phyloP scores from a whole-genome alignment of 1,284 basidiomycete species.

The Ganoderma leucocontextum region DNA sequence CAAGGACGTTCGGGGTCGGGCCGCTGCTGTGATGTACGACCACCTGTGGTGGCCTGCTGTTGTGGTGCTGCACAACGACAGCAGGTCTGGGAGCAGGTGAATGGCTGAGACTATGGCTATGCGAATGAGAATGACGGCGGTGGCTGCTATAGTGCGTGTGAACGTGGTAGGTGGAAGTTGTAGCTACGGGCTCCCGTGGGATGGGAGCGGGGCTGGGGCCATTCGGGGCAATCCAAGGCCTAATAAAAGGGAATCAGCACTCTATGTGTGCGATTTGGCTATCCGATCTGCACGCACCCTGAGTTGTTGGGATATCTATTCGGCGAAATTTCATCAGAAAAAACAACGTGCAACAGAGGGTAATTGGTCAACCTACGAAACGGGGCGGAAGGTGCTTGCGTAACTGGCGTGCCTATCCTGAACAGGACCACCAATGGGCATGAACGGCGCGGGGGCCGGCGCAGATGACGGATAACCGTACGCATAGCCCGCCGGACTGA shows the following conservation, averaged over 20 bases:
- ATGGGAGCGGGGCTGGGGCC: conserved; percentile 15
- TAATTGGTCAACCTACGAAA: conserved; percentile 7
- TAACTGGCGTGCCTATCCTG: not conserved
- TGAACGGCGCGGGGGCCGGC: conserved; percentile 29
- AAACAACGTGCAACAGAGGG: not conserved
- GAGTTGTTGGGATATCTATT: conserved; percentile 9
- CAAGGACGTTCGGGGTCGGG: not conserved
- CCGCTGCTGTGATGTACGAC: not conserved
- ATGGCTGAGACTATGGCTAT: conserved; percentile 21
- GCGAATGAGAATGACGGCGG: conserved; percentile 25
- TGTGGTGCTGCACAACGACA: not conserved
- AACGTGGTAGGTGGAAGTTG: not conserved
- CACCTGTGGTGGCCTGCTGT: not conserved
- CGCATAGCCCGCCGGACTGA: conserved; percentile 26
- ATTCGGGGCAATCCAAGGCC: conserved; percentile 22
- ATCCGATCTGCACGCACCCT: conserved; percentile 16
- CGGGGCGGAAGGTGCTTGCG: conserved; percentile 1
- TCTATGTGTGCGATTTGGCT: not conserved
- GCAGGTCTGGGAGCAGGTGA: conserved; percentile 15
- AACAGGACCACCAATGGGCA: conserved; percentile 31
- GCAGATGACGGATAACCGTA: conserved; percentile 15
- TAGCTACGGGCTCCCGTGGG: conserved; percentile 22
- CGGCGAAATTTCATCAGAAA: not conserved
- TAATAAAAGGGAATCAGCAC: conserved; percentile 4
- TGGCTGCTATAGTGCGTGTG: conserved; percentile 26